phyloP scores from a whole-genome alignment of 1,139 yeast genomes.

The Yamadazyma membranifaciens region DNA sequence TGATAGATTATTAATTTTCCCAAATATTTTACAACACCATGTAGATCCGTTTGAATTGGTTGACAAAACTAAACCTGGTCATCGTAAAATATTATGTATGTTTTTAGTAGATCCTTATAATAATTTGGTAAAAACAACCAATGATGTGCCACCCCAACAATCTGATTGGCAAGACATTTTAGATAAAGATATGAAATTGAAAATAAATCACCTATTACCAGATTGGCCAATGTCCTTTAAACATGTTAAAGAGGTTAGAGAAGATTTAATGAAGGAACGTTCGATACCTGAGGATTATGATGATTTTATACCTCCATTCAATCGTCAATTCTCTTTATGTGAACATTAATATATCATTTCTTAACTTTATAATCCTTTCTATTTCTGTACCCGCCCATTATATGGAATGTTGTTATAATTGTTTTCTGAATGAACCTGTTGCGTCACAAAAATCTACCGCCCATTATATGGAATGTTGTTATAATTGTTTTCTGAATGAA shows the following conservation, averaged over 20 bases:
- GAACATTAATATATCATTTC: slow-evolving; percentile 10
- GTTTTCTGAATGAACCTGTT: too few species aligned
- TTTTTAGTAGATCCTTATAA: slow-evolving; percentile 41
- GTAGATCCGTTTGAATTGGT: slow-evolving; percentile 38
- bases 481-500: too few species aligned
- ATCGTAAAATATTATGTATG: slow-evolving; percentile 40
- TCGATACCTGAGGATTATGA: slow-evolving; percentile 6
- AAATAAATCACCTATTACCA: background rate
- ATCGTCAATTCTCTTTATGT: slow-evolving; percentile 12
- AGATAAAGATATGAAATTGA: background rate
- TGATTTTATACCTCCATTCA: slow-evolving; percentile 10
- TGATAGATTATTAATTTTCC: slow-evolving; percentile 35
- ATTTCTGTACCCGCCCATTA: background rate
- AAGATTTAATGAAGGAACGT: slow-evolving; percentile 36
- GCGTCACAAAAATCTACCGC: background rate
- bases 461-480: too few species aligned
- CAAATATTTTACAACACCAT: slow-evolving; percentile 40
- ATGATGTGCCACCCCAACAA: slow-evolving; percentile 43
- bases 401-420: too few species aligned
- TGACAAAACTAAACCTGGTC: slow-evolving; percentile 36
- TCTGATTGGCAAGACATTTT: slow-evolving; percentile 32
- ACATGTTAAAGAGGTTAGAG: slow-evolving; percentile 26
- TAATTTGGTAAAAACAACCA: slow-evolving; percentile 26
- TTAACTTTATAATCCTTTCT: background rate
- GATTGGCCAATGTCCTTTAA: slow-evolving; percentile 21